Conservation (phyloP, 225 moss, liverwort and hornwort species). For the Takakia lepidozioides region DNA sequence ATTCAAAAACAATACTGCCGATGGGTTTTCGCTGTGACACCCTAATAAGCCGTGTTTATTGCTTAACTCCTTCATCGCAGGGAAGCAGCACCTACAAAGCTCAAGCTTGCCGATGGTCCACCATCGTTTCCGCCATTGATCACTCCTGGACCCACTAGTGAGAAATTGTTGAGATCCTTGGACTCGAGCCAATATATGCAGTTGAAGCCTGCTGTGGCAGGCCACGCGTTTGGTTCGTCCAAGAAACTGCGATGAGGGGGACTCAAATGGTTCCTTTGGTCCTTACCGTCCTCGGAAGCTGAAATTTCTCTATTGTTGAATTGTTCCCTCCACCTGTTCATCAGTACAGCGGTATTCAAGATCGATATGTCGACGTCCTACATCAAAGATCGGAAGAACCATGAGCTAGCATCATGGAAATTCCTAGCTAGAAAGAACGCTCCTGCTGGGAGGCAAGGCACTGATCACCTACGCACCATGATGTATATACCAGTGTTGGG, state of each 20-base stretch:
- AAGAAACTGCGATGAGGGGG: too few species aligned
- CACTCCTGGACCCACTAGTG: constrained; percentile 23
- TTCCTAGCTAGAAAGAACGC: neutral
- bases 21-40: too few species aligned
- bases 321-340: constrained; percentile 35
- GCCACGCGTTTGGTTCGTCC: constrained; percentile 28
- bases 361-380: neutral
- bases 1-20: too few species aligned
- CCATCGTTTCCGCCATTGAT: constrained; percentile 40
- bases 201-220: constrained; percentile 1
- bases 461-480: too few species aligned
- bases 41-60: too few species aligned
- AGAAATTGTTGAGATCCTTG: constrained; percentile 34
- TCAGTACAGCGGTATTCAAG: neutral
- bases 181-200: constrained; percentile 31
- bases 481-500: too few species aligned
- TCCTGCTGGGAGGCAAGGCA: neutral
- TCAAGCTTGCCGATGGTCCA: constrained; percentile 29
- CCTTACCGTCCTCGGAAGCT: too few species aligned
- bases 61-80: too few species aligned
- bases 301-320: too few species aligned
- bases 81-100: too few species aligned
- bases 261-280: too few species aligned
- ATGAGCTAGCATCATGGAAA: neutral
- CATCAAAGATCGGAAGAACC: neutral